These are phyloP conservation scores for Claviceps fusiformis DNA, from an alignment of 2,329 filamentous ascomycete genomes.

Conservation along the genomic window DNA sequence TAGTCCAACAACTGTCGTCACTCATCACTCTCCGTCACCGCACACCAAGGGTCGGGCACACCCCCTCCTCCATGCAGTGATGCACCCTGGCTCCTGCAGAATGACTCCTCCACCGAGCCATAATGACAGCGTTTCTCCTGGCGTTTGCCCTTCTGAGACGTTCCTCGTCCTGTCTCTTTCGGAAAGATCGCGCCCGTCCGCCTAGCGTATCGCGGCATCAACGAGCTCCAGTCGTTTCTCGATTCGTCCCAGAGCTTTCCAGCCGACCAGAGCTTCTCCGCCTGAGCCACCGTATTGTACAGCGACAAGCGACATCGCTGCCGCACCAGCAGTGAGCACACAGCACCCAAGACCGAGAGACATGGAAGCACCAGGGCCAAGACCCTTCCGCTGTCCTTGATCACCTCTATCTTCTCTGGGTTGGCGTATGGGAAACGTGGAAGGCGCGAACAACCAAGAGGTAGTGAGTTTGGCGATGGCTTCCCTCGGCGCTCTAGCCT, in stretches of 20 bases:
- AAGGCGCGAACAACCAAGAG: background rate
- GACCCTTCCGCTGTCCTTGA: slow-evolving; percentile 10
- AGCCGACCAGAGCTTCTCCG: background rate
- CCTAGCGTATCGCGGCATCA: background rate
- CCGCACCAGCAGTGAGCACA: too few relatives aligned
- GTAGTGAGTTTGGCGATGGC: background rate
- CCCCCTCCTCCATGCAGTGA: background rate
- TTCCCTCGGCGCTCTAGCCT: background rate
- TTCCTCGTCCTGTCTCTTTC: background rate
- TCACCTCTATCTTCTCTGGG: slow-evolving; percentile 7
- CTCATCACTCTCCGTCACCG: background rate
- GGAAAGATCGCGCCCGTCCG: background rate
- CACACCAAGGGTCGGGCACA: background rate
- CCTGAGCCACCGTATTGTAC: too few relatives aligned
- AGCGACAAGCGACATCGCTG: too few relatives aligned
- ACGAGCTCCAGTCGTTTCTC: background rate
- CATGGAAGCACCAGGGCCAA: too few relatives aligned
- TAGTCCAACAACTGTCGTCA: background rate
- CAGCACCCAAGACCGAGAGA: too few relatives aligned
- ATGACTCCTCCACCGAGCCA: background rate
- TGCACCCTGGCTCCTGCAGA: background rate
- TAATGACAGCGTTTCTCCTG: background rate
- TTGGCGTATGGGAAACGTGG: background rate
- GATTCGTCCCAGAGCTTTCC: background rate
- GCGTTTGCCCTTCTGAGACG: background rate